Conservation (phyloP, 192 early-diverging fungal species). For the Backusella sp. region DNA sequence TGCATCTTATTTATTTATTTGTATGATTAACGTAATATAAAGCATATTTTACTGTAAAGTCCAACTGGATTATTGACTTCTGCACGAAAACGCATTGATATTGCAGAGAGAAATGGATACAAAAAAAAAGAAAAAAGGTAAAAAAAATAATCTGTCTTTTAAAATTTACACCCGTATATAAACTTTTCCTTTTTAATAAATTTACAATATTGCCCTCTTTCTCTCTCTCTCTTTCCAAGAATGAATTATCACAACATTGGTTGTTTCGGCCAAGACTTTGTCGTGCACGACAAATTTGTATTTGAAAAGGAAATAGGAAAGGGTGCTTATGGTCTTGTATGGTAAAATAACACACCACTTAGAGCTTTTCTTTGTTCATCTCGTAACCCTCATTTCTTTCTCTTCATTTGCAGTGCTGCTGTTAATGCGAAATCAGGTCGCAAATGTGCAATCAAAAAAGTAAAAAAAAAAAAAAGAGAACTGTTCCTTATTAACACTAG, state of each 20-base stretch:
- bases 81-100: constrained; percentile 65
- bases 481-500: constrained; percentile 50
- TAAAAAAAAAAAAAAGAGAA: constrained; percentile 41
- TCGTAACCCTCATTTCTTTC: background rate
- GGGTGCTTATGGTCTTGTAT: constrained; percentile 88
- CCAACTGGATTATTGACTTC: constrained; percentile 15
- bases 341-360: constrained; percentile 42
- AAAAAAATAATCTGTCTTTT: background rate
- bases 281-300: constrained; percentile 49
- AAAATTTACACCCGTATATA: background rate
- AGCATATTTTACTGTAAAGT: constrained; percentile 1
- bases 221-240: background rate
- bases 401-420: constrained; percentile 3
- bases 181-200: background rate
- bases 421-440: background rate
- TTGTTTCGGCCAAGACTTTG: constrained; percentile 30
- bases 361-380: background rate
- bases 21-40: too few species aligned
- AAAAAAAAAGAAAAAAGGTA: background rate
- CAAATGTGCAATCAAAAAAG: constrained; percentile 11
- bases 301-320: constrained; percentile 78
- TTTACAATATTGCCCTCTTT: background rate
- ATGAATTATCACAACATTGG: constrained; percentile 5
- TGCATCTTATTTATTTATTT: too few species aligned
- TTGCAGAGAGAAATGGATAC: background rate